Conservation (phyloP, 1,284 basidiomycete species). For the Butyriboletus regius region DNA sequence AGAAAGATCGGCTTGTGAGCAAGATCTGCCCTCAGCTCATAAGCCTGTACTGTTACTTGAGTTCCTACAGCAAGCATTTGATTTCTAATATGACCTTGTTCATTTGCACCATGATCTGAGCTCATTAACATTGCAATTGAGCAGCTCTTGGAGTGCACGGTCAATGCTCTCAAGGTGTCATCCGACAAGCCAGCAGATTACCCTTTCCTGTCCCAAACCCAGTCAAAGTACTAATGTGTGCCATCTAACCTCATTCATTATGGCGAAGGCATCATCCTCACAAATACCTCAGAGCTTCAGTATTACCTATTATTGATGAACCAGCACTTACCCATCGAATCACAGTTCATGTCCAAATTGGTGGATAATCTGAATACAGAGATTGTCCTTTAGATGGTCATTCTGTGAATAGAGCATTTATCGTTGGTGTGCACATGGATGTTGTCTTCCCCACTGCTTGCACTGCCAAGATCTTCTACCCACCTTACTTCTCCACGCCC, state of each 20-base stretch:
- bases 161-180: conserved; percentile 21
- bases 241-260: conserved; percentile 2
- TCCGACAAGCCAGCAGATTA: conserved; percentile 31
- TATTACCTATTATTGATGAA: conserved; percentile 93
- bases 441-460: conserved; percentile 83
- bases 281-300: conserved; percentile 92
- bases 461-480: conserved; percentile 81
- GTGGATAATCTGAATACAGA: conserved; percentile 97
- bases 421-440: too few species aligned
- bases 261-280: conserved; percentile 99
- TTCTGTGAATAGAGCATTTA: too few species aligned
- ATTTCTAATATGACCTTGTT: conserved; percentile 55
- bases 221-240: conserved; percentile 14
- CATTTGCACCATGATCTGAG: background rate
- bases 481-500: conserved; percentile 69
- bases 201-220: conserved; percentile 24
- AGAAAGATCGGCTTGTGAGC: conserved; percentile 57
- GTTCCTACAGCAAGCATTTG: conserved; percentile 71
- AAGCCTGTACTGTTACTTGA: conserved; percentile 64
- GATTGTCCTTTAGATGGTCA: conserved; percentile 89
- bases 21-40: conserved; percentile 61
- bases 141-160: conserved; percentile 50
- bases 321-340: conserved; percentile 94
- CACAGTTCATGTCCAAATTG: conserved; percentile 85
- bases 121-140: conserved; percentile 46